These are phyloP conservation scores for Rauvolfia tetraphylla DNA, from an alignment of 257 asterid species.

Conservation along the genomic window DNA sequence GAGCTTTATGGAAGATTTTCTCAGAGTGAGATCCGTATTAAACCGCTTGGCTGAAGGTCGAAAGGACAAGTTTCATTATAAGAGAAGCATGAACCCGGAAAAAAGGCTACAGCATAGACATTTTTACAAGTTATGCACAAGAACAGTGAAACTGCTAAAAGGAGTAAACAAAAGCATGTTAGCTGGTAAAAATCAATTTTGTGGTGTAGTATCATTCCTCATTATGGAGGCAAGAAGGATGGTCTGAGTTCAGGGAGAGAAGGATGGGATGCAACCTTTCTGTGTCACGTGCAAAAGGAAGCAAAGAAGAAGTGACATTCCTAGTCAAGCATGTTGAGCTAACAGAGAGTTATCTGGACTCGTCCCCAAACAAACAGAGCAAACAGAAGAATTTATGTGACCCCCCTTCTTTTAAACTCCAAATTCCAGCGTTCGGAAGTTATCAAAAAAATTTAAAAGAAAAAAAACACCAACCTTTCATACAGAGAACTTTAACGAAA, in stretches of 20 bases:
- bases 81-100: not conserved
- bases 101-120: too few species aligned
- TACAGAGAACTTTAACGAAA: not conserved
- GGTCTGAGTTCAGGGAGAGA: not conserved
- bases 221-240: not conserved
- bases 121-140: not conserved
- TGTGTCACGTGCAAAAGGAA: not conserved
- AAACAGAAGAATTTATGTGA: not conserved
- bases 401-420: not conserved
- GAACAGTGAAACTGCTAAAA: not conserved
- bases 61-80: slow-evolving; percentile 6
- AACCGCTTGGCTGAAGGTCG: slow-evolving; percentile 53
- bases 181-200: not conserved
- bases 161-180: not conserved
- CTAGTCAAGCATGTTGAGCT: not conserved
- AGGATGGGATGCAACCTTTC: not conserved
- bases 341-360: not conserved
- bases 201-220: not conserved
- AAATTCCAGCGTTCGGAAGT: not conserved
- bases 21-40: slow-evolving; percentile 46
- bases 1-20: slow-evolving; percentile 57
- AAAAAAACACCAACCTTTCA: not conserved
- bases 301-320: not conserved
- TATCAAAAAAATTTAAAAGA: too few species aligned
- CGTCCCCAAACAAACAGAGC: not conserved